These are phyloP conservation scores for Leptographium radiaticola DNA, from an alignment of 2,329 filamentous ascomycete genomes.

Conservation along the genomic window DNA sequence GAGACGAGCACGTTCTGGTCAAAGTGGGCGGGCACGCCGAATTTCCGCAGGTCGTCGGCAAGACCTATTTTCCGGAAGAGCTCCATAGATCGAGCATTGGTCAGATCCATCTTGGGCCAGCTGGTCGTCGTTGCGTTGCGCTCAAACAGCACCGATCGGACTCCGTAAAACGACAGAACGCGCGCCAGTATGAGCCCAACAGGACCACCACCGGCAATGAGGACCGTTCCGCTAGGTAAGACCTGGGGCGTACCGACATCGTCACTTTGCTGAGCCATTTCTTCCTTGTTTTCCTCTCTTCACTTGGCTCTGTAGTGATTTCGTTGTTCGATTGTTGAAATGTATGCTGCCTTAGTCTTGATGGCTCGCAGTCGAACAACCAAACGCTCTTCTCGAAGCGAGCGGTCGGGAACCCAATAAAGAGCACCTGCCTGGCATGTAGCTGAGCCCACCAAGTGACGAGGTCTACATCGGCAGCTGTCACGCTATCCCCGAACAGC, in stretches of 20 bases:
- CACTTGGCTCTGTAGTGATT: not conserved
- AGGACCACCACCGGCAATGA: conserved; percentile 6
- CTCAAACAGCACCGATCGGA: conserved; percentile 1
- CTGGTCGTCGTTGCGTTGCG: conserved; percentile 5
- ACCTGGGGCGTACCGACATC: not conserved
- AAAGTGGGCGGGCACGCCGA: conserved; percentile 8
- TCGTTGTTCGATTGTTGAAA: not conserved
- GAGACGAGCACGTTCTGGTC: conserved; percentile 11
- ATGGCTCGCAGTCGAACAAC: not conserved
- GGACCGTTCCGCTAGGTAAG: not conserved
- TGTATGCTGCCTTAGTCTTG: not conserved
- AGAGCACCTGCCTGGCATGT: not conserved
- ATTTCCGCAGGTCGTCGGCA: conserved; percentile 14
- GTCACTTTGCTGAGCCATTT: not conserved
- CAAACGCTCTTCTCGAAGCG: not conserved
- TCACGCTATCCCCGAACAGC: not conserved
- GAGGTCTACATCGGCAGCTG: not conserved
- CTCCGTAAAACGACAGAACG: conserved; percentile 2
- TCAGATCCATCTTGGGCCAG: conserved; percentile 24
- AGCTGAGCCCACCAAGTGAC: not conserved
- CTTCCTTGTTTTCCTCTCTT: not conserved
- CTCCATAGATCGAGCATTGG: conserved; percentile 20
- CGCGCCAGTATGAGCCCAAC: conserved; percentile 3
- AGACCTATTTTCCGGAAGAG: conserved; percentile 18
- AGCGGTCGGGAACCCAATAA: not conserved